Percentiles rank a stretch among this genome's conserved stretches.
phyloP scores from a whole-genome alignment of 176 grass and related monocot genomes.

The Musa itinerans region DNA sequence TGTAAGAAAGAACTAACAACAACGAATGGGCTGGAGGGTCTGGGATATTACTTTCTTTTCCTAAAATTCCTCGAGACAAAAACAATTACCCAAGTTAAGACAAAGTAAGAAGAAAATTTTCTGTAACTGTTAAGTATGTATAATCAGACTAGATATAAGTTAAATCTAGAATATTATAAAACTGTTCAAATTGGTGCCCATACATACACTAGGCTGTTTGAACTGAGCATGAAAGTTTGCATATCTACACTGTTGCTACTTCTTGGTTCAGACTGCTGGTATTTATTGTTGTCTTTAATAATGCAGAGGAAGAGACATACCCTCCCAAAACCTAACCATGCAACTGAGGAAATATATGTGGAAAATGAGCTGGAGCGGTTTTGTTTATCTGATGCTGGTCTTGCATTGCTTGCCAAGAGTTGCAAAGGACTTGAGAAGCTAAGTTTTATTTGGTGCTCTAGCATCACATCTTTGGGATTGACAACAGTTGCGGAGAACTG shows the following conservation, averaged over 20 bases:
- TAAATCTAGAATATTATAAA: too few species aligned
- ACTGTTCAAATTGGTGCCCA: too few species aligned
- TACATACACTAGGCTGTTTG: too few species aligned
- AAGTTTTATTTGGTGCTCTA: slow-evolving; percentile 65
- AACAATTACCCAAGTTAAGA: too few species aligned
- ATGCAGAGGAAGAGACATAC: slow-evolving; percentile 27
- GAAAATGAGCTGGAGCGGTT: slow-evolving; percentile 27
- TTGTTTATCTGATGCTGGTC: slow-evolving; percentile 63
- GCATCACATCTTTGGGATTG: slow-evolving; percentile 61
- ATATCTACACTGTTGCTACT: background rate
- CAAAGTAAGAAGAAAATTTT: too few species aligned
- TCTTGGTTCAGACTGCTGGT: background rate
- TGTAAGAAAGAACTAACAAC: too few species aligned
- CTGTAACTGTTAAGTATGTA: too few species aligned
- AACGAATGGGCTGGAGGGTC: too few species aligned
- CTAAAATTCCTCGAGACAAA: too few species aligned
- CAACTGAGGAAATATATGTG: background rate
- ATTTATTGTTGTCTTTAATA: background rate
- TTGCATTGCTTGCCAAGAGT: slow-evolving; percentile 35
- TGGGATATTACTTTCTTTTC: too few species aligned
- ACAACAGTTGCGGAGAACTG: slow-evolving; percentile 58
- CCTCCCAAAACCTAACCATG: background rate
- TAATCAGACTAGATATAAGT: too few species aligned
- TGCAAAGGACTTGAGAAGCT: slow-evolving; percentile 77
- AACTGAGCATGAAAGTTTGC: too few species aligned